Conservation (phyloP, 345 rosid species). For the Eucalyptus sp. region DNA sequence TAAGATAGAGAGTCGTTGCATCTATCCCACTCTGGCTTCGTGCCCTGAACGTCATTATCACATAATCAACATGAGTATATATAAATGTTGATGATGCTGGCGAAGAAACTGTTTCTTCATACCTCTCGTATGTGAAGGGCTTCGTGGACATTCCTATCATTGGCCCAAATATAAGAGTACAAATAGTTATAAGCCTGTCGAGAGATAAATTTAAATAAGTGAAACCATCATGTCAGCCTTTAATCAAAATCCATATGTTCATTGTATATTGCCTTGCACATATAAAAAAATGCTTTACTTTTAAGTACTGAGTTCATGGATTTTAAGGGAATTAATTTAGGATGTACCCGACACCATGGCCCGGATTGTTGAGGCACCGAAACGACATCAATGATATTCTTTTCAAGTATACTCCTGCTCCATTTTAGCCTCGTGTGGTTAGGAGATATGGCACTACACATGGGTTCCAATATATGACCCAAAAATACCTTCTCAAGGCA, state of each 20-base stretch:
- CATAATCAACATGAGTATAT: background rate
- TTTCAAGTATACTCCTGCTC: background rate
- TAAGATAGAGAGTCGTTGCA: conserved; percentile 7
- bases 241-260: background rate
- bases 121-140: conserved; percentile 18
- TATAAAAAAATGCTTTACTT: background rate
- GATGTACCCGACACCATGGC: background rate
- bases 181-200: background rate
- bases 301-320: background rate
- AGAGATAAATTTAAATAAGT: background rate
- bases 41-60: background rate
- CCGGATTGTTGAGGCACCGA: background rate
- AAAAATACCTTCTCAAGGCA: background rate
- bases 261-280: background rate
- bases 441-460: background rate
- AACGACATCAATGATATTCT: background rate
- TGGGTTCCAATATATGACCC: background rate
- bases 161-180: conserved; percentile 8
- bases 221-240: background rate
- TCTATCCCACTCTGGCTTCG: background rate
- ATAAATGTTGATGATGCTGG: background rate
- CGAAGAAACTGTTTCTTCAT: background rate
- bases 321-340: background rate
- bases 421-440: background rate
- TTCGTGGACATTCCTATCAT: conserved; percentile 7